Conservation (phyloP, 192 early-diverging fungal genomes). For the Dimargaris xerosporica region DNA sequence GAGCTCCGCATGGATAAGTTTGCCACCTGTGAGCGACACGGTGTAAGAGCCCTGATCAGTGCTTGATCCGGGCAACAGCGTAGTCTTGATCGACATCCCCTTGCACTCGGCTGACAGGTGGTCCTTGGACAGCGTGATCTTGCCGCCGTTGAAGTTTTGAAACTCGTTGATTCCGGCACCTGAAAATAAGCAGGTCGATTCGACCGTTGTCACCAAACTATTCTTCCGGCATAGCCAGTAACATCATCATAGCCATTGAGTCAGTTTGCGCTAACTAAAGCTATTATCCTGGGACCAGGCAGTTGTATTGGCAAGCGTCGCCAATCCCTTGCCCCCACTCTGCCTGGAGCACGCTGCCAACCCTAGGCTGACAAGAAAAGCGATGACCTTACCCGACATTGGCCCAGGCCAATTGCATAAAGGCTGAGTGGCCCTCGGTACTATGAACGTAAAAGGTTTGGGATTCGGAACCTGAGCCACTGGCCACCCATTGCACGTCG, state of each 20-base stretch:
- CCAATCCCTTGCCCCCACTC: no score
- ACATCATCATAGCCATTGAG: no score
- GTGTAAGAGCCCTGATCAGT: constrained; percentile 15
- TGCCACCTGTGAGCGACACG: constrained; percentile 32
- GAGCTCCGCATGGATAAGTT: constrained; percentile 50
- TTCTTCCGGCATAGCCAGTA: no score
- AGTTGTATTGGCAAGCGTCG: no score
- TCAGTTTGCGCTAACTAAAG: no score
- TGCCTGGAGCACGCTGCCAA: no score
- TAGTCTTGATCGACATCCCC: constrained; percentile 45
- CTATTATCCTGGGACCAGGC: no score
- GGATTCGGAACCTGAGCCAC: constrained; percentile 70
- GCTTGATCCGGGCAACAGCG: constrained; percentile 30
- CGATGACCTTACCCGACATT: constrained; percentile 43
- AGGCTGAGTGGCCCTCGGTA: constrained; percentile 55
- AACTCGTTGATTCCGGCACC: constrained; percentile 41
- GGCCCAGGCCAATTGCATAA: constrained; percentile 85
- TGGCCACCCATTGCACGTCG: constrained; percentile 56
- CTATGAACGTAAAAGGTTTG: constrained; percentile 75
- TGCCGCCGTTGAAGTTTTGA: constrained; percentile 57
- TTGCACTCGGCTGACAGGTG: constrained; percentile 61
- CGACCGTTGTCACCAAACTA: constrained; percentile 41
- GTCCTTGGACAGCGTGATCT: constrained; percentile 55
- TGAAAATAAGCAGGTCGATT: constrained; percentile 62
- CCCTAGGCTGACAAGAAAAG: no score